phyloP scores from a whole-genome alignment of 768 basidiomycete species.

The Tulasnella sp. region DNA sequence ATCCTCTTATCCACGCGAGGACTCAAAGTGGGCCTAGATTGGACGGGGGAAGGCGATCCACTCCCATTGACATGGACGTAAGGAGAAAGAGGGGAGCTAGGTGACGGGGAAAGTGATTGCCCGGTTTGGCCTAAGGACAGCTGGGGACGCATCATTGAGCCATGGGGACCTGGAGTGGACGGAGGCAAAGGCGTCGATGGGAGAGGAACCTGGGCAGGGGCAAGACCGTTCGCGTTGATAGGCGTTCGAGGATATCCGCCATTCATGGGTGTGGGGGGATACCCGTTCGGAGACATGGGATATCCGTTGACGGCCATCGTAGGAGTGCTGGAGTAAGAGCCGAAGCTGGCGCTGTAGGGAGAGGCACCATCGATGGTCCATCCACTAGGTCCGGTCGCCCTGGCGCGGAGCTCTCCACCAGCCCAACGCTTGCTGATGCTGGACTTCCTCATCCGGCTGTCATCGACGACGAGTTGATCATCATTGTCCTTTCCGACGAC shows the following conservation, averaged over 20 bases:
- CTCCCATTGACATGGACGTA: not conserved
- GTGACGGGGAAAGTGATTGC: not conserved
- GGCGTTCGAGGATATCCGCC: not conserved
- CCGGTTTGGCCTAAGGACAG: not conserved
- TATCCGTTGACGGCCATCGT: not conserved
- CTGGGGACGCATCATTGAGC: not conserved
- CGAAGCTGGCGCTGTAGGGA: not conserved
- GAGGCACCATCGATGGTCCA: slow-evolving; percentile 19
- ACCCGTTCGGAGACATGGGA: slow-evolving; percentile 14
- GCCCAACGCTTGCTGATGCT: slow-evolving; percentile 53
- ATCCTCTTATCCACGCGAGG: not conserved
- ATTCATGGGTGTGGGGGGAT: slow-evolving; percentile 8
- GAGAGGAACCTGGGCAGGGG: slow-evolving; percentile 16
- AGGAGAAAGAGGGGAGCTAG: slow-evolving; percentile 1
- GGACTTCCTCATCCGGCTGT: slow-evolving; percentile 52
- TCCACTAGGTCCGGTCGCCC: slow-evolving; percentile 37
- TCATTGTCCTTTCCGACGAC: slow-evolving; percentile 47
- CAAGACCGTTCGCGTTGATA: slow-evolving; percentile 2
- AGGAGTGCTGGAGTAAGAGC: not conserved
- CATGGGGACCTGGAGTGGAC: not conserved
- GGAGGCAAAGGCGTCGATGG: slow-evolving; percentile 8
- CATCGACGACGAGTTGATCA: slow-evolving; percentile 59
- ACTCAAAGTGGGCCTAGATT: not conserved
- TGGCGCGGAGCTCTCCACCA: slow-evolving; percentile 59
- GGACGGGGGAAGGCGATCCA: not conserved